phyloP scores from a whole-genome alignment of 805 yeast species.

The Zygosaccharomyces bailii region DNA sequence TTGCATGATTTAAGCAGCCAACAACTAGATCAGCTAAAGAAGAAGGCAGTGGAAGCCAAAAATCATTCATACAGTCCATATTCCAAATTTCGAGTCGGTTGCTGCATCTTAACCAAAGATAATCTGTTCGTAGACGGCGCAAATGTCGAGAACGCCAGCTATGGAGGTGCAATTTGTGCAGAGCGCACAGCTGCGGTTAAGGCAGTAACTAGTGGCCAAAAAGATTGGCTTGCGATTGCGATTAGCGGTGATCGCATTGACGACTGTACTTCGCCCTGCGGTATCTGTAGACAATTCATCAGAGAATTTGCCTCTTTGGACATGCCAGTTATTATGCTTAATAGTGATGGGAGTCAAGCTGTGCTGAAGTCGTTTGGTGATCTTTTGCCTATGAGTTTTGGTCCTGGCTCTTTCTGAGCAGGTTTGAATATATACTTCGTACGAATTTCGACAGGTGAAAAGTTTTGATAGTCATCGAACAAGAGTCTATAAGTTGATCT shows the following conservation, averaged over 20 bases:
- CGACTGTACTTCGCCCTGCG: slow-evolving; percentile 78
- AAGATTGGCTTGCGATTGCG: slow-evolving; percentile 27
- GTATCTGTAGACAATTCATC: slow-evolving; percentile 87
- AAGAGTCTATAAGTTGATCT: not conserved
- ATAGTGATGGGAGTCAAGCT: slow-evolving; percentile 46
- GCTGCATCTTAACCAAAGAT: slow-evolving; percentile 54
- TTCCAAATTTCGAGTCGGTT: slow-evolving; percentile 63
- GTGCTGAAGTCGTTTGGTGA: slow-evolving; percentile 52
- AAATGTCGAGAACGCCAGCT: slow-evolving; percentile 90
- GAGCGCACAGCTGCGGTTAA: slow-evolving; percentile 63
- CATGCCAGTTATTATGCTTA: slow-evolving; percentile 67
- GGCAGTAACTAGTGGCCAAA: slow-evolving; percentile 41
- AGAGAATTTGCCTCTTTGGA: slow-evolving; percentile 64
- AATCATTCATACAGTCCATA: slow-evolving; percentile 47
- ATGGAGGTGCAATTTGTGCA: slow-evolving; percentile 76
- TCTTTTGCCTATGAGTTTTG: slow-evolving; percentile 79
- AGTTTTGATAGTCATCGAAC: not conserved
- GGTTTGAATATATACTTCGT: not conserved
- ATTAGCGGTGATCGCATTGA: slow-evolving; percentile 38
- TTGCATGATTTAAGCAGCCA: slow-evolving; percentile 20
- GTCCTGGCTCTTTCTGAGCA: slow-evolving; percentile 51
- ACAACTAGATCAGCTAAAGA: slow-evolving; percentile 30
- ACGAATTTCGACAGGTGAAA: slow-evolving; percentile 1
- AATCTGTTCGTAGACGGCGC: slow-evolving; percentile 65
- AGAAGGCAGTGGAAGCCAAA: slow-evolving; percentile 38